A percentile compares a stretch with the other conserved stretches of the same genome.
Evolutionary conservation across 192 early-diverging fungal species (phyloP).

Genomic region (Coemansia sp.): DNA sequence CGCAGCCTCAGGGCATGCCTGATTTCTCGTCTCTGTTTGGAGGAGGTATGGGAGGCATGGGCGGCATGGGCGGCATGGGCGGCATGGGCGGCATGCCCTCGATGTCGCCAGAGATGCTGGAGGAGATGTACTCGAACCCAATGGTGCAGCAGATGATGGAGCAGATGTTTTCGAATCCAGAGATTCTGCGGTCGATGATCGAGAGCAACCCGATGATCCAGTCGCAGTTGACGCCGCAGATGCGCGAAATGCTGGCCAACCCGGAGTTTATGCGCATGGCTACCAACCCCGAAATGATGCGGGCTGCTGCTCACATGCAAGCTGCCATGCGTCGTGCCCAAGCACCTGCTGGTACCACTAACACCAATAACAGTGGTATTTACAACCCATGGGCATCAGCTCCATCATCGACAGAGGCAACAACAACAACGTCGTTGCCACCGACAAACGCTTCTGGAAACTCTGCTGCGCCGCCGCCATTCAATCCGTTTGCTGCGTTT

Average conservation of each 20-base stretch:
- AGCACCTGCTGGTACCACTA: conserved; percentile 18
- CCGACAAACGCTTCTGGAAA: conserved; percentile 24
- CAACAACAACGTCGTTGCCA: conserved; percentile 14
- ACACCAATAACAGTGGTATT: conserved; percentile 20
- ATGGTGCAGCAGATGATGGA: conserved; percentile 80
- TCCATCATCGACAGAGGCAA: conserved; percentile 5
- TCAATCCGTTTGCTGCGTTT: conserved; percentile 56
- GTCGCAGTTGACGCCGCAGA: conserved; percentile 76
- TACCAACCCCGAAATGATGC: conserved; percentile 80
- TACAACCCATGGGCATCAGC: conserved; percentile 50
- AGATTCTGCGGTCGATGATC: conserved; percentile 82
- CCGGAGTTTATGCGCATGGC: conserved; percentile 81
- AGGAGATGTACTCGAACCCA: conserved; percentile 83
- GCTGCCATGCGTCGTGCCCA: conserved; percentile 39
- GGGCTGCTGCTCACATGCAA: conserved; percentile 72
- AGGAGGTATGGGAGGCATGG: conserved; percentile 53
- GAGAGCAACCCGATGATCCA: conserved; percentile 80
- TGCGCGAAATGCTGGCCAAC: conserved; percentile 81
- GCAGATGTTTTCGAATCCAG: conserved; percentile 79
- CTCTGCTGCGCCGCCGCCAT: conserved; percentile 28
- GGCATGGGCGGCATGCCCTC: conserved; percentile 61
- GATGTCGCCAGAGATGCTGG: conserved; percentile 66
- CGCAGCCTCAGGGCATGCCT: conserved; percentile 21
- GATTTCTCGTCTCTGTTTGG: conserved; percentile 46
- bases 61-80: conserved; percentile 65